Base-by-base conservation (phyloP, 2,329 filamentous ascomycete genomes). In the Periconia sp. region DNA sequence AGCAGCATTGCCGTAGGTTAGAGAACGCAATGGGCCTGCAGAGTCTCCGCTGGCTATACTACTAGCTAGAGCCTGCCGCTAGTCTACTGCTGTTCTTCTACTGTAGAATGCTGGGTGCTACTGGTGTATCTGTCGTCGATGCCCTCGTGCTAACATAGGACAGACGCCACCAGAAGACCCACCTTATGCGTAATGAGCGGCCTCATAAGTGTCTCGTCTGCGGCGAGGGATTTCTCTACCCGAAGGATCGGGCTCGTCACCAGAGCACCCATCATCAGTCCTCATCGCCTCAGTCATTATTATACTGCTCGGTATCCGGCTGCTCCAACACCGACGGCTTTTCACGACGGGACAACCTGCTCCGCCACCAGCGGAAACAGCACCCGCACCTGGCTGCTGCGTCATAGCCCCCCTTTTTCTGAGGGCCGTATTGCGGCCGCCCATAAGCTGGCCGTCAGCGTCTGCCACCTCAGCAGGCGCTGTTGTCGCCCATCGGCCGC, bases 321-420 rank as follows among this genome's bases (percentile, higher is more conserved):
- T 70, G 66, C 43, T 43, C 29, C 34, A 61, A 64, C 19, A 42
- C 40, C 3, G 50, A 59, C 11, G 63, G 65, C 36, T 69, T 69
- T 53, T 66, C 65, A 13, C 60, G 66, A 15, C 61, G 54, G 19
- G 66, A 70, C 41, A 70, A 70, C 26, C 53, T 68, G 15, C 48
- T 59, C 12, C 62, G 66, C 17, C 66, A 70, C 42, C 55, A 59
- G 30, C 59, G 65, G 24, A 65, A 52, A 12, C 54, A 63, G 36
- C 66, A 70, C 36, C 47, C 40, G 3, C 22, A 34, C 19, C 35
- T 53, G 21, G 23, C 45, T 35, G 43, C 38, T 11, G n/a, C 13
- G 18, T 31, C 25, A 5, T 43, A 33, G 34, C 31, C 23, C n/a
- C 24, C 21, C 4, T 26, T 17, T 15, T 15, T n/a, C 17, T 7